Percentiles rank a stretch among this genome's conserved stretches.
Conservation (phyloP, 768 basidiomycete species). For the Boletus rubropictus region DNA sequence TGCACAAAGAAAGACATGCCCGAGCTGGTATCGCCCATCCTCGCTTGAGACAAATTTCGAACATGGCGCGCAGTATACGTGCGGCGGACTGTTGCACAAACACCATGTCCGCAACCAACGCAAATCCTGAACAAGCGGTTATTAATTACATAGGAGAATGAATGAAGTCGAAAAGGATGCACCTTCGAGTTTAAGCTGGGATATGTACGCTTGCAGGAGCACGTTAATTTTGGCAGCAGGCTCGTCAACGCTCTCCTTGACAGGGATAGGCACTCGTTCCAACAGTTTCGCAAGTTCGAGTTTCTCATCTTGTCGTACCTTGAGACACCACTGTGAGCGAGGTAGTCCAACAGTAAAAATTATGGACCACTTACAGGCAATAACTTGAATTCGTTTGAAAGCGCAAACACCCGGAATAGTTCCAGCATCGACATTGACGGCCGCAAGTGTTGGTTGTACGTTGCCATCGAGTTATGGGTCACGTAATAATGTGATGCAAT, state of each 20-base stretch:
- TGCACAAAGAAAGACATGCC: slow-evolving; percentile 87
- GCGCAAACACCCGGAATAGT: slow-evolving; percentile 90
- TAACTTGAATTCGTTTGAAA: slow-evolving; percentile 93
- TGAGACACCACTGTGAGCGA: not conserved
- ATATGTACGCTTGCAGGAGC: slow-evolving; percentile 89
- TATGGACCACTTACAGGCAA: slow-evolving; percentile 52
- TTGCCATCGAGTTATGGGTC: slow-evolving; percentile 91
- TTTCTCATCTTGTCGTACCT: slow-evolving; percentile 79
- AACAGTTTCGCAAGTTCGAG: slow-evolving; percentile 84
- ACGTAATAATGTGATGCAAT: slow-evolving; percentile 97
- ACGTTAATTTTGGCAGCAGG: slow-evolving; percentile 98
- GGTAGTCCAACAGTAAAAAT: not conserved
- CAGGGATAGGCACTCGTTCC: slow-evolving; percentile 93
- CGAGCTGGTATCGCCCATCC: slow-evolving; percentile 97
- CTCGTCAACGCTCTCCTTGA: slow-evolving; percentile 95
- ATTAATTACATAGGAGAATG: not conserved
- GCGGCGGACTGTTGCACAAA: slow-evolving; percentile 98
- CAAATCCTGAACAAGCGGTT: slow-evolving; percentile 48
- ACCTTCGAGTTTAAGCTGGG: slow-evolving; percentile 88
- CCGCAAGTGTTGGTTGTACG: slow-evolving; percentile 90
- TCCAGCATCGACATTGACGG: slow-evolving; percentile 85
- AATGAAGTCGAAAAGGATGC: slow-evolving; percentile 2
- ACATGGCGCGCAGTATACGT: slow-evolving; percentile 92
- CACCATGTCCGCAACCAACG: slow-evolving; percentile 87
- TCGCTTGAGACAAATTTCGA: slow-evolving; percentile 94